Evolutionary conservation across 257 asterid genomes (phyloP), one percentile per base, ranked within the genome.

Genomic region (Buddleja alternifolia): DNA sequence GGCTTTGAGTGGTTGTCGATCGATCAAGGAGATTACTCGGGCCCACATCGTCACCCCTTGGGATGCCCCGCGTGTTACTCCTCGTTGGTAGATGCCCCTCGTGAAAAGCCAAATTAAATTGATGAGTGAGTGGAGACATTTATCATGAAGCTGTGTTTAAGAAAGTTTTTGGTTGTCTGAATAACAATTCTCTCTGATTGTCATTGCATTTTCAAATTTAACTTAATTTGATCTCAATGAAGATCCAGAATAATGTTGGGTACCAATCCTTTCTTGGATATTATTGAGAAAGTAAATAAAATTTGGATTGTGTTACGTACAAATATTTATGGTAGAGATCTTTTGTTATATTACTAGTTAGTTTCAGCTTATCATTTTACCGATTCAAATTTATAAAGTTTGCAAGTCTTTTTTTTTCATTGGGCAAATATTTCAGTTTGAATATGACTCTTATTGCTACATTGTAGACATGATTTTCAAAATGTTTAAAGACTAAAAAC

Each of bases 1-100:
- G 97, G 97, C 95, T 1, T 65, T 90, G 81, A 83, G 90, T 74
- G 97, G 95, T 3, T 90, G 97, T 68, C 86, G 90, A 3, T 81
- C 89, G 17, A 66, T 87, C 59, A 70, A 83, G 59, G 97, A 90
- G 50, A 90, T 90, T 19, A 86, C 88, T 0, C 95, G 95, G 7
- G 78, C 79, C 51, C 95, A 84, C 46, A 65, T 90, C 25, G 46
- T 16, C 7, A 36, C 90, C 10, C 83, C 86, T 0, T 84, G 90
- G 88, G 95, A 84, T 25, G 16, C 76, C 11, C 83, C 87, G 17
- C 82, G 72, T 55, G 63, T 73, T 48, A 60, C 81, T 8, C 77
- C 86, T 23, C 80, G 90, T 69, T 67, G 86, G 74, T 89, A 65
- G 54, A 53, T 19, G 29, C 19, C 60, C 54, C 69, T 14, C 24